Evolutionary conservation across 306 rosid genomes (phyloP).

Genomic region (Gillenia trifoliata): DNA sequence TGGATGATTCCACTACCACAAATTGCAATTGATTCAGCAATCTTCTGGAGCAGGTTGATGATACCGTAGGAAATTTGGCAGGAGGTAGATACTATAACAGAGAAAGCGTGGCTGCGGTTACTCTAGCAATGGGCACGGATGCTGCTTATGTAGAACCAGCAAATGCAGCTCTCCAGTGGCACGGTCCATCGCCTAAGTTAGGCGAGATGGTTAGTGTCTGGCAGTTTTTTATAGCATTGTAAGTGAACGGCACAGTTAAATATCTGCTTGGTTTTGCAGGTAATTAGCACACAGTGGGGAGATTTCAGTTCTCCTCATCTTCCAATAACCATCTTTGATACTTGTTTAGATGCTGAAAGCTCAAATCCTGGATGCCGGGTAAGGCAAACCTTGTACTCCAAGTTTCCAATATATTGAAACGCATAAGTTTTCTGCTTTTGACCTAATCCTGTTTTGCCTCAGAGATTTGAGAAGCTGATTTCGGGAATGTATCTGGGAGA

Average conservation of each 20-base stretch:
- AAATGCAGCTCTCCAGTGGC: slow-evolving; percentile 30
- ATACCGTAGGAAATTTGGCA: slow-evolving; percentile 58
- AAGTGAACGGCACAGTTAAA: not conserved
- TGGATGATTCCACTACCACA: not conserved
- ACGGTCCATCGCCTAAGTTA: slow-evolving; percentile 37
- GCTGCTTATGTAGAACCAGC: slow-evolving; percentile 60
- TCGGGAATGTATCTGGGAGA: slow-evolving; percentile 68
- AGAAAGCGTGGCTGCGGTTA: slow-evolving; percentile 56
- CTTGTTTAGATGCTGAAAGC: slow-evolving; percentile 54
- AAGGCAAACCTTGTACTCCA: slow-evolving; percentile 1
- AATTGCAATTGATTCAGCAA: not conserved
- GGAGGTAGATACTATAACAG: slow-evolving; percentile 65
- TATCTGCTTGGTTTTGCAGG: slow-evolving; percentile 37
- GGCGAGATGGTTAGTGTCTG: slow-evolving; percentile 44
- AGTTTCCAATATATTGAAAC: not conserved
- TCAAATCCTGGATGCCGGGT: slow-evolving; percentile 51
- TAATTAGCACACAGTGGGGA: slow-evolving; percentile 62
- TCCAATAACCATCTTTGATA: slow-evolving; percentile 50
- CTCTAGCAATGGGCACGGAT: slow-evolving; percentile 56
- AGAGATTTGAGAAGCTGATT: slow-evolving; percentile 53
- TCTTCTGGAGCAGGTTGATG: slow-evolving; percentile 52
- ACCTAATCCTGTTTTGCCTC: slow-evolving; percentile 8
- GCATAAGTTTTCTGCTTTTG: not conserved
- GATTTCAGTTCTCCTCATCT: slow-evolving; percentile 52
- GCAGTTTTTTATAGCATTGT: not conserved